Evolutionary conservation across 805 yeast genomes (phyloP), one percentile per base, ranked within the genome.

Genomic region (Isabelozyma rhagii): DNA sequence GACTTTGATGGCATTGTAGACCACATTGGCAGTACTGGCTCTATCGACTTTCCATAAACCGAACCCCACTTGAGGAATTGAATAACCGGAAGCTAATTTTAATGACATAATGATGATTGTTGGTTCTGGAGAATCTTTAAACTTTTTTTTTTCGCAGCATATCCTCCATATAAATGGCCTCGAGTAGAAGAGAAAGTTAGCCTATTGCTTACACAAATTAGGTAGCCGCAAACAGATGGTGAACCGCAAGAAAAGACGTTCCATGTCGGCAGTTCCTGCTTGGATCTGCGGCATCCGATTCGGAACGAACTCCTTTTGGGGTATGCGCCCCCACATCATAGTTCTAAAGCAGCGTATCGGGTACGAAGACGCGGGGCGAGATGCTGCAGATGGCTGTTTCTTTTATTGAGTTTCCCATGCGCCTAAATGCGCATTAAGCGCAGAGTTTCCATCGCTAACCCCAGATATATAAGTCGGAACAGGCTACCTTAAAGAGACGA

Each of bases 41-140:
- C 74, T 77, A 18, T 79, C 63, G 36, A 84, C 44, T 60, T 69
- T 70, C 86, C 88, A 86, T 27, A 92, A 85, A 43, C 94, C 93
- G 45, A 85, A 75, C 2, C 88, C 91, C 31, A 87, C 69, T 14
- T 72, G 75, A 39, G 92, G 92, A 51, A 87, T 82, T 42, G 36
- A 31, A 8, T 31, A 31, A 31, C 36, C 36, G 5, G 36, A 31
- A 31, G 36, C 36, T 31, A 31, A 31, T 31, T 31, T 31, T 31
- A 31, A 31, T 31, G 36, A 31, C 36, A 31, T 31, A 8, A 3
- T 31, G 25, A 5, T 31, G 8, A 31, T 31, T 10, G n/a, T 10
- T 31, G 5, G 6, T 21, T 21, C 25, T 21, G 6, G 25, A 6
- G 6, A 21, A 21, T 21, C 25, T 21, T 21, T 21, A 21, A 21